Evolutionary conservation across 1,139 yeast species (phyloP).

Genomic region (Candida neerlandica): DNA sequence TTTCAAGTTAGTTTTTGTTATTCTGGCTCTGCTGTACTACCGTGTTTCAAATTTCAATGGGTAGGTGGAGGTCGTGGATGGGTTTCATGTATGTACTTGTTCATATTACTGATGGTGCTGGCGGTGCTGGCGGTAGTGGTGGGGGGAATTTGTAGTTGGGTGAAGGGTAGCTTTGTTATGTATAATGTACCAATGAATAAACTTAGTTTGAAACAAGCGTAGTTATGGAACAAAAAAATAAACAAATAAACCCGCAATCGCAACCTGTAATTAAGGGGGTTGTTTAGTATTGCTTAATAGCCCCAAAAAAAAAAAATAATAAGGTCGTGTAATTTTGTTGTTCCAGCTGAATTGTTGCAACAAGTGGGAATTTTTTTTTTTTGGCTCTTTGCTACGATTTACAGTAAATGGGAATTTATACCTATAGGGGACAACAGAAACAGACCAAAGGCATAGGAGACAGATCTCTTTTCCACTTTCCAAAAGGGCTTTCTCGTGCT

Average conservation of each 20-base stretch:
- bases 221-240: background rate
- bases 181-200: conserved; percentile 2
- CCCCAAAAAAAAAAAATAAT: too few relatives aligned
- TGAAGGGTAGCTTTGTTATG: background rate
- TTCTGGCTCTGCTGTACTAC: background rate
- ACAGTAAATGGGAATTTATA: background rate
- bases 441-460: background rate
- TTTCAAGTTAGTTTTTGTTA: background rate
- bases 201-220: background rate
- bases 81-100: too few relatives aligned
- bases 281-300: background rate
- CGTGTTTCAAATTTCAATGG: conserved; percentile 1
- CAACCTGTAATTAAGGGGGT: background rate
- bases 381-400: background rate
- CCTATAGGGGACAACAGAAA: background rate
- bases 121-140: too few relatives aligned
- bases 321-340: background rate
- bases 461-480: background rate
- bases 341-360: background rate
- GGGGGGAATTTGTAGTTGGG: too few relatives aligned
- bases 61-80: background rate
- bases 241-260: background rate
- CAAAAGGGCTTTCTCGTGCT: too few relatives aligned
- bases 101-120: background rate
- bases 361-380: conserved; percentile 1